A percentile compares a stretch with the other conserved stretches of the same genome.
phyloP scores from a whole-genome alignment of 345 rosid genomes.

The Iberis pinnata region DNA sequence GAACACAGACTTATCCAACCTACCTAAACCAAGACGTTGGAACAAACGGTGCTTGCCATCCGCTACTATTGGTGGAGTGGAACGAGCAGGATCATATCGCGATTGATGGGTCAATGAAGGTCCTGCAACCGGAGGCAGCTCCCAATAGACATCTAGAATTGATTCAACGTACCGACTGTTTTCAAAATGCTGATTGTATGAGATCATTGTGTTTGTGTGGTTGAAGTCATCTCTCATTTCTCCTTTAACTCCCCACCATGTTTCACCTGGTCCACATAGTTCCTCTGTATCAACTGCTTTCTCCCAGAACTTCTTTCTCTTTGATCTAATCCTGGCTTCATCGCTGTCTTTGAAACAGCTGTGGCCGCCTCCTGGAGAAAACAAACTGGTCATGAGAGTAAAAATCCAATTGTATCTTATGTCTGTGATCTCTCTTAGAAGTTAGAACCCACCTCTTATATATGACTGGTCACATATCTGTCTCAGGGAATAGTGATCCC shows the following conservation, averaged over 20 bases:
- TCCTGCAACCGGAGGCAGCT: constrained; percentile 90
- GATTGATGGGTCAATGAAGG: constrained; percentile 96
- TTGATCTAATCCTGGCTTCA: constrained; percentile 74
- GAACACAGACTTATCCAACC: constrained; percentile 69
- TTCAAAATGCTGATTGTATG: constrained; percentile 67
- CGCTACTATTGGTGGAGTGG: constrained; percentile 67
- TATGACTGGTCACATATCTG: constrained; percentile 94
- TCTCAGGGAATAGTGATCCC: constrained; percentile 94
- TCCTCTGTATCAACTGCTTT: constrained; percentile 80
- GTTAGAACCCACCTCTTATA: constrained; percentile 54
- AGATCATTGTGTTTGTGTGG: constrained; percentile 59
- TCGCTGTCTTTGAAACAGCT: constrained; percentile 90
- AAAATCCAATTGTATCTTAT: background rate
- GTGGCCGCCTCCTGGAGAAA: constrained; percentile 84
- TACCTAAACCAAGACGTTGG: constrained; percentile 65
- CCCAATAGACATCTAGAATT: constrained; percentile 83
- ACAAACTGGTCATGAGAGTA: constrained; percentile 14
- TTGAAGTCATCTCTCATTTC: constrained; percentile 85
- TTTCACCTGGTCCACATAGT: constrained; percentile 69
- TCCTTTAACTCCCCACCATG: constrained; percentile 99
- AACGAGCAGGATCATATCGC: constrained; percentile 85
- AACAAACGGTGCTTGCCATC: constrained; percentile 77
- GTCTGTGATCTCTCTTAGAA: background rate
- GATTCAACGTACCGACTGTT: constrained; percentile 86
- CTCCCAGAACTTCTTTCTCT: constrained; percentile 89